These are phyloP conservation scores for Fusarium miscanthi DNA, from an alignment of 2,329 filamentous ascomycete genomes.

Conservation along the genomic window DNA sequence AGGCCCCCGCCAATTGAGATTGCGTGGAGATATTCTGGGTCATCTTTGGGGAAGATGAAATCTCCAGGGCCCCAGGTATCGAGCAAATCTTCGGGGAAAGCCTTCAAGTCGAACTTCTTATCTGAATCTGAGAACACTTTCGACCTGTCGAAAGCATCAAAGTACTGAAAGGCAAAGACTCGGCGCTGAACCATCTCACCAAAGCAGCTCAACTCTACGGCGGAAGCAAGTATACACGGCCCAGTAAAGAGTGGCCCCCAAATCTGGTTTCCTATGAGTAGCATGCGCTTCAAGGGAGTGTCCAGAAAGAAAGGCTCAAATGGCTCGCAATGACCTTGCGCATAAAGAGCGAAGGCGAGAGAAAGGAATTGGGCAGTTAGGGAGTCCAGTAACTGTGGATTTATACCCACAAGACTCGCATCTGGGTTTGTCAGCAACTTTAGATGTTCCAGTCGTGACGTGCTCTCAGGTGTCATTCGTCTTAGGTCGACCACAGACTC, in stretches of 20 bases:
- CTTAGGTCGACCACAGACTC: rapidly evolving
- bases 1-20: rapidly evolving
- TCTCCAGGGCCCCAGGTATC: background rate
- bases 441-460: rapidly evolving
- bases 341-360: rapidly evolving
- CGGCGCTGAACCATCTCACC: rapidly evolving
- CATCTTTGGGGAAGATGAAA: rapidly evolving
- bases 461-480: rapidly evolving
- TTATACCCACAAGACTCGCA: rapidly evolving
- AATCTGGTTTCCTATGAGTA: rapidly evolving
- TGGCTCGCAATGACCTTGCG: background rate
- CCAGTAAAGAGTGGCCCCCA: rapidly evolving
- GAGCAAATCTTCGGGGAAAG: rapidly evolving
- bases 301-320: background rate
- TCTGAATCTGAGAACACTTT: rapidly evolving
- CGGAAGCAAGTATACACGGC: rapidly evolving
- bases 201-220: rapidly evolving
- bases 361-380: rapidly evolving
- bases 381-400: rapidly evolving
- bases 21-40: rapidly evolving
- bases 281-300: rapidly evolving
- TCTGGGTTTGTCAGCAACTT: rapidly evolving
- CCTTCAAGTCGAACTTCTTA: background rate
- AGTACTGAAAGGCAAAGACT: background rate
- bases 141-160: rapidly evolving